Percentiles rank a stretch among this genome's conserved stretches.
Conservation (phyloP, 768 basidiomycete genomes). For the Xerocomus spinulosus region DNA sequence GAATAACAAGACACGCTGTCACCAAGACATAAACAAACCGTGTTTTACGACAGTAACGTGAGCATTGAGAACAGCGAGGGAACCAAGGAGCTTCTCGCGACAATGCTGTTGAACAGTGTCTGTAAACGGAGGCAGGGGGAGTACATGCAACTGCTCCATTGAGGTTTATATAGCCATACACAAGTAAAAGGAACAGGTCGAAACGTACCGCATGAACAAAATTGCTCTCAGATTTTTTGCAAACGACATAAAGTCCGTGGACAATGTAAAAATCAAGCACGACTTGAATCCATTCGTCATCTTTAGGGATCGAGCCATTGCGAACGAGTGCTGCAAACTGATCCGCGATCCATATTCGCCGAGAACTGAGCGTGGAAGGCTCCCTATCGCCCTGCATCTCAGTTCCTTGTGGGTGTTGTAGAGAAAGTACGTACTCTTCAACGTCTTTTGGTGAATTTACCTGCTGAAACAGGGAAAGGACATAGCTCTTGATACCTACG, state of each 20-base stretch:
- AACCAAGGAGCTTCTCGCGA: slow-evolving; percentile 64
- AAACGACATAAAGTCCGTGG: slow-evolving; percentile 74
- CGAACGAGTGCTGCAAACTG: slow-evolving; percentile 76
- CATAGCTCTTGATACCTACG: slow-evolving; percentile 73
- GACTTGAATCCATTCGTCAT: slow-evolving; percentile 69
- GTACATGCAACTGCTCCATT: slow-evolving; percentile 43
- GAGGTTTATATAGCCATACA: not conserved
- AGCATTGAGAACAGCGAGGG: slow-evolving; percentile 67
- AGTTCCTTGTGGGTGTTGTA: slow-evolving; percentile 5
- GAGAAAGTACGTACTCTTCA: slow-evolving; percentile 35
- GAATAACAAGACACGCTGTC: slow-evolving; percentile 1
- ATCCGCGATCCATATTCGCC: slow-evolving; percentile 80
- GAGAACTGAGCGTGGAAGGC: slow-evolving; percentile 46
- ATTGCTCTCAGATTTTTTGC: slow-evolving; percentile 69
- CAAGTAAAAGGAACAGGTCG: not conserved
- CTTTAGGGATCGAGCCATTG: slow-evolving; percentile 74
- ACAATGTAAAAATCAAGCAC: slow-evolving; percentile 80
- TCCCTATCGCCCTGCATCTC: slow-evolving; percentile 32
- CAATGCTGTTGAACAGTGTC: slow-evolving; percentile 65
- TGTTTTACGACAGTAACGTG: slow-evolving; percentile 49
- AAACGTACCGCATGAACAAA: slow-evolving; percentile 53
- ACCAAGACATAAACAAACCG: slow-evolving; percentile 34
- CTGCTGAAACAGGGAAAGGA: slow-evolving; percentile 63
- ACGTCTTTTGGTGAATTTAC: slow-evolving; percentile 45
- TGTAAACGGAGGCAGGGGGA: slow-evolving; percentile 67